phyloP scores from a whole-genome alignment of 2,329 filamentous ascomycete species.

The Hawksworthiomyces lignivorus region DNA sequence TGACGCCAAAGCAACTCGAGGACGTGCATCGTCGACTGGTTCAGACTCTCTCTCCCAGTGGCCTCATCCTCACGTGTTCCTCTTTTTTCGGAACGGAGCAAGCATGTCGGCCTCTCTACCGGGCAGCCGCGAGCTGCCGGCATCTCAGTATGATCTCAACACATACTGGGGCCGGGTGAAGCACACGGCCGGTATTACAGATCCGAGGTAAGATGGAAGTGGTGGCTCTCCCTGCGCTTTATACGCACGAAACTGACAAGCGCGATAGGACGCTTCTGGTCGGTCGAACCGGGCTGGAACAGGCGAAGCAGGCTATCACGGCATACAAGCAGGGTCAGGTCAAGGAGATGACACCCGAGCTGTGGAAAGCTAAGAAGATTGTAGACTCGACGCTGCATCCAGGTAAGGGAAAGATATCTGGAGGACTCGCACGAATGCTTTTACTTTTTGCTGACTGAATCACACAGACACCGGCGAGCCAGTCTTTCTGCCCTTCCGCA shows the following conservation, averaged over 20 bases:
- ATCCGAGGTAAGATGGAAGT: slow-evolving; percentile 71
- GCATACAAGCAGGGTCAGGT: slow-evolving; percentile 82
- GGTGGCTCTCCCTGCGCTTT: too few species aligned
- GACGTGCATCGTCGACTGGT: too few species aligned
- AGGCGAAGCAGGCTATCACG: slow-evolving; percentile 74
- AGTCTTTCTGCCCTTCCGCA: slow-evolving; percentile 90
- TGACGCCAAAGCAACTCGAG: too few species aligned
- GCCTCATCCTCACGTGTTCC: too few species aligned
- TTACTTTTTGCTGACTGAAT: too few species aligned
- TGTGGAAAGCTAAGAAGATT: slow-evolving; percentile 95
- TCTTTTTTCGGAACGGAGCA: too few species aligned
- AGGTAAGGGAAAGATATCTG: slow-evolving; percentile 53
- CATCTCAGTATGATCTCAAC: slow-evolving; percentile 82
- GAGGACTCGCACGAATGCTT: too few species aligned
- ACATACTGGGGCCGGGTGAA: slow-evolving; percentile 94
- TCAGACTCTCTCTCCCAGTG: too few species aligned
- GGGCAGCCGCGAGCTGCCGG: slow-evolving; percentile 71
- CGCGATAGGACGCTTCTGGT: slow-evolving; percentile 74
- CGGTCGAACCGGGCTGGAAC: slow-evolving; percentile 67
- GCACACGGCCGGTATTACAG: slow-evolving; percentile 82
- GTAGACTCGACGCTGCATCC: slow-evolving; percentile 95
- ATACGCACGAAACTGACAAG: too few species aligned
- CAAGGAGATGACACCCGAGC: slow-evolving; percentile 73
- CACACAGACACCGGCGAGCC: slow-evolving; percentile 77
- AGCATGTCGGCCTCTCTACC: slow-evolving; percentile 59